Evolutionary conservation across 1,284 basidiomycete genomes (phyloP), one percentile per base, ranked within the genome.

Genomic region (Neolentinus lepideus): DNA sequence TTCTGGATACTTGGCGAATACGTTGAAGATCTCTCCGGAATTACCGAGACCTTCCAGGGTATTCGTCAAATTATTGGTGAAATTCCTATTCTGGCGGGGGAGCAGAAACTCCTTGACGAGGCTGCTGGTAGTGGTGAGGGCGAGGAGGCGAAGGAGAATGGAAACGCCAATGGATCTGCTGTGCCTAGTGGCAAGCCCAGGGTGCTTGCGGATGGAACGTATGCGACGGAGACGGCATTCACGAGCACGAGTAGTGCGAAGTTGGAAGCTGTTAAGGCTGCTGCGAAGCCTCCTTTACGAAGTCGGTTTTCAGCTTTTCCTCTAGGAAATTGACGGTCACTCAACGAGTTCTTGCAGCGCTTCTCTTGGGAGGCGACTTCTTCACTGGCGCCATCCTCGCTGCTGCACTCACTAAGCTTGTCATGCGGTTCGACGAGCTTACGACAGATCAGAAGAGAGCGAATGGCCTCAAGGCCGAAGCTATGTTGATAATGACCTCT

Each of bases 1-100:
- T 80, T 99, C 56, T 99, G 96, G 96, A 98, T 99, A 61, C 81
- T 98, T 12, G 97, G 96, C 62, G 97, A 99, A 74, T 99, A 99
- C 66, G 85, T 89, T 50, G 84, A 88, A 53, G 75, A 75, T 10
- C 66, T 73, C 2, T 60, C 69, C 55, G 89, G 91, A 58, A 91
- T 97, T 61, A 79, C 86, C 58, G 77, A 73, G 51, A 81, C 88
- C 2, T 84, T 98, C 79, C 76, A 80, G 56, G 92, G 94, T 70
- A 80, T 98, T 52, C 80, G 95, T 56, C 88, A 88, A 66, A 90
- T 95, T 3, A 72, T 99, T 35, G 97, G 96, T 16, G 96, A 99
- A 74, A 90, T 99, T 43, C 96, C 97, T 3, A 98, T 99, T 55
- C 74, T 98, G 35, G 94, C 96, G 1, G 87, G 88, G 0, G 94